Evolutionary conservation across 1,284 basidiomycete genomes (phyloP).

Genomic region (Malassezia psittaci): DNA sequence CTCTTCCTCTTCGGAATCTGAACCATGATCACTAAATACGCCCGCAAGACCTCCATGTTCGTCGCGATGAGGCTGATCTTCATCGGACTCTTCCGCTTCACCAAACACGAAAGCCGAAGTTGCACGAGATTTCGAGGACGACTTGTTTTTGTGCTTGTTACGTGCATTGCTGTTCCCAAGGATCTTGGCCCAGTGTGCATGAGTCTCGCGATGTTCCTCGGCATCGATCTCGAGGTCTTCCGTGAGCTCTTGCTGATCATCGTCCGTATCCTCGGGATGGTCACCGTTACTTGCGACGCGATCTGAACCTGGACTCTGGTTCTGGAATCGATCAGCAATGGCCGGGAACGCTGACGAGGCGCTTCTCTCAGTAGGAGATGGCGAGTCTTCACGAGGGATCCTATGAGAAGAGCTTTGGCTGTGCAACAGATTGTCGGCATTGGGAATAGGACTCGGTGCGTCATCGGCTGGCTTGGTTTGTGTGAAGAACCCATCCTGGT

Average conservation of each 20-base stretch:
- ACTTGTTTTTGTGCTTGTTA: neutral
- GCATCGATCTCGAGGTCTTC: neutral
- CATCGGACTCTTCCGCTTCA: constrained; percentile 46
- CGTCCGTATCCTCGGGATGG: neutral
- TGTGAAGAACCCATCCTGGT: constrained; percentile 39
- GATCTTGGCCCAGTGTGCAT: neutral
- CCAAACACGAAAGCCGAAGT: constrained; percentile 32
- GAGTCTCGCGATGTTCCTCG: neutral
- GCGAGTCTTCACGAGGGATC: neutral
- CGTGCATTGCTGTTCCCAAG: neutral
- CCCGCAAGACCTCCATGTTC: constrained; percentile 34
- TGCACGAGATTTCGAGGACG: neutral
- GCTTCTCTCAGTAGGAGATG: neutral
- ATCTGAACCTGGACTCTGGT: neutral
- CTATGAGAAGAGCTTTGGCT: neutral
- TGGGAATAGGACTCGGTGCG: neutral
- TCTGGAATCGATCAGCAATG: neutral
- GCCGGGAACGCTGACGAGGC: neutral
- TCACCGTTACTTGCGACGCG: neutral
- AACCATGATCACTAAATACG: constrained; percentile 27
- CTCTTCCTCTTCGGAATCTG: constrained; percentile 23
- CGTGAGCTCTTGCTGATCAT: neutral
- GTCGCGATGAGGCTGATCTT: constrained; percentile 23
- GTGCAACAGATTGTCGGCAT: neutral
- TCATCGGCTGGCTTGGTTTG: constrained; percentile 34